Evolutionary conservation across 108 stramenopile genomes (phyloP), one percentile per base, ranked within the genome.

Genomic region (Pseudonitzschia delicatissima): DNA sequence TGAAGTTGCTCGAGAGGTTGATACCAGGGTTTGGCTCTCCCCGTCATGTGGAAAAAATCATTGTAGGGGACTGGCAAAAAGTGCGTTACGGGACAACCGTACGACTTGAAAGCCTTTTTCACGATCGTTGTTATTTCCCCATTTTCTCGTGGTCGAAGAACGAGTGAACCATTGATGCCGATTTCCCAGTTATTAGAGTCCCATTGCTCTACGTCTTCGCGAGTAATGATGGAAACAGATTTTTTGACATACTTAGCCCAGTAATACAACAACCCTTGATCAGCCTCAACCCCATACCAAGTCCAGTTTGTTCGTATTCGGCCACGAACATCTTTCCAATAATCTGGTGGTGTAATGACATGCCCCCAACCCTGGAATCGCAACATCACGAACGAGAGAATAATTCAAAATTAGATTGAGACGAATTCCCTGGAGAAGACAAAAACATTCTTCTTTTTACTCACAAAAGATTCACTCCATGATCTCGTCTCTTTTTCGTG

Each of bases 41-140:
- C 79, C 7, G 77, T 75, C 28, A 78, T 75, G 50, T 84, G 83
- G 23, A 62, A 18, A 44, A 77, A 79, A 50, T 82, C 78, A 13
- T 60, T 29, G 53, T 77, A 80, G 0, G 79, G 79, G 13, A 72
- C 42, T 21, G 52, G 62, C 34, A 33, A 26, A 48, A 64, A 21
- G 2, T 17, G 26, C 5, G 25, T 32, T 0, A 29, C 5, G 18
- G 47, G 31, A 48, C 50, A 42, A 13, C 72, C 53, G 27, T 50
- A 50, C 11, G 13, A 4, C 31, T 48, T 18, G 17, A 39, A 35
- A 53, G 45, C 25, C 18, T 53, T 48, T n/a, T 47, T 64, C 28
- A 31, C 33, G 25, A 45, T 40, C 32, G 45, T 31, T 2, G 39
- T 23, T 49, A 39, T 17, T 13, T 35, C 20, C 9, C 29, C 9